Conservation (phyloP, 23 red algal species). For the Gracilaria gracilis region DNA sequence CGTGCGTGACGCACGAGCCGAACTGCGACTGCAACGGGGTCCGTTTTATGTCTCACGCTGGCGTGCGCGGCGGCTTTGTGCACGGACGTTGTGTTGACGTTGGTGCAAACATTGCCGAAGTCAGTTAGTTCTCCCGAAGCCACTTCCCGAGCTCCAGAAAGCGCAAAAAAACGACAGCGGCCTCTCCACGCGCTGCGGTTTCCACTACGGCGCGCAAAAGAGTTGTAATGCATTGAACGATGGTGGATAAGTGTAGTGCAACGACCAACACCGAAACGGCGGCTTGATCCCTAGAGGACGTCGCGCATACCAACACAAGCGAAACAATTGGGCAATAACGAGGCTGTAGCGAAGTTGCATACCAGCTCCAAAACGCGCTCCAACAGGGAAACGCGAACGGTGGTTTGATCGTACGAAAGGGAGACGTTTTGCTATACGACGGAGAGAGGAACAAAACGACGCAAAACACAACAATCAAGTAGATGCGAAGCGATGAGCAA, state of each 20-base stretch:
- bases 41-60: neutral
- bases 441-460: neutral
- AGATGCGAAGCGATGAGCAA: no score
- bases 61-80: neutral
- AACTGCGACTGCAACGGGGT: neutral
- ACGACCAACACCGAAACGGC: slow-evolving; percentile 13
- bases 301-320: slow-evolving; percentile 17
- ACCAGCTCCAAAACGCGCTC: neutral
- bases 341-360: neutral
- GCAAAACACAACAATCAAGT: no score
- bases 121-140: slow-evolving; percentile 13
- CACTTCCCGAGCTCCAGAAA: slow-evolving; percentile 16
- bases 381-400: neutral
- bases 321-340: neutral
- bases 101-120: neutral
- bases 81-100: neutral
- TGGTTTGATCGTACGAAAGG: neutral
- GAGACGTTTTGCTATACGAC: neutral
- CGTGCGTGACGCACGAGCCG: neutral
- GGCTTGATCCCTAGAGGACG: neutral
- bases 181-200: slow-evolving; percentile 18
- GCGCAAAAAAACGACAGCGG: slow-evolving; percentile 26
- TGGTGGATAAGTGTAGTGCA: neutral
- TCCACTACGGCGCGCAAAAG: slow-evolving; percentile 30
- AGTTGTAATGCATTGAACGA: slow-evolving; percentile 11